phyloP scores from a whole-genome alignment of 495 filamentous ascomycete genomes.

The Aspergillus homomorphus region DNA sequence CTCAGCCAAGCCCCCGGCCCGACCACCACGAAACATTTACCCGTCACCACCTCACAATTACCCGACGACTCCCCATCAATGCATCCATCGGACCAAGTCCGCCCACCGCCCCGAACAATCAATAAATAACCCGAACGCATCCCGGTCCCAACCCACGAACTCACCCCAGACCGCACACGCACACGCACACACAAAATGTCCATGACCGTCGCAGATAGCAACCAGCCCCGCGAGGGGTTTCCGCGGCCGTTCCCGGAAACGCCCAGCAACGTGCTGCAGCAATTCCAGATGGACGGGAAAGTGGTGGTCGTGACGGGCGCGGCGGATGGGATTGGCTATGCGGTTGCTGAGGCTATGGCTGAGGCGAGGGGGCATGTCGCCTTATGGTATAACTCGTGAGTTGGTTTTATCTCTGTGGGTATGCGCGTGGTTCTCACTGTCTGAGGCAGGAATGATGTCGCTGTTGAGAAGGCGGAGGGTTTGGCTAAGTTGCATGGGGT shows the following conservation, averaged over 20 bases:
- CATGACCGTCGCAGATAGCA: slow-evolving; percentile 42
- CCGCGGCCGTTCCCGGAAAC: slow-evolving; percentile 41
- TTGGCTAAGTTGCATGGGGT: slow-evolving; percentile 33
- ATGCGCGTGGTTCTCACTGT: too few relatives aligned
- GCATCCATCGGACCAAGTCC: too few relatives aligned
- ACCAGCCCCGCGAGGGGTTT: slow-evolving; percentile 32
- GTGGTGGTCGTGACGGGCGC: slow-evolving; percentile 36
- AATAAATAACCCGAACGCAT: too few relatives aligned
- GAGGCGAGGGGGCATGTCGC: slow-evolving; percentile 33
- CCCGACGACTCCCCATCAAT: too few relatives aligned
- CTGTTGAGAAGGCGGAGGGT: slow-evolving; percentile 29
- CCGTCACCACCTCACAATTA: too few relatives aligned
- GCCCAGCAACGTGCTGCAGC: slow-evolving; percentile 42
- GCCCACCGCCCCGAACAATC: too few relatives aligned
- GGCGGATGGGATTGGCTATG: slow-evolving; percentile 36
- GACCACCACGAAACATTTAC: too few relatives aligned
- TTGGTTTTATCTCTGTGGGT: not conserved
- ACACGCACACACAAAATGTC: slow-evolving; percentile 38
- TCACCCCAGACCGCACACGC: not conserved
- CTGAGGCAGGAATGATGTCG: slow-evolving; percentile 28
- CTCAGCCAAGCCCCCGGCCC: too few relatives aligned
- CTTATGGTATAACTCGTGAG: slow-evolving; percentile 42
- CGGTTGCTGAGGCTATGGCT: slow-evolving; percentile 34
- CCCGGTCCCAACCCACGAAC: too few relatives aligned
- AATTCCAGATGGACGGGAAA: slow-evolving; percentile 41